phyloP scores from a whole-genome alignment of 352 stramenopile species.

The Ophiocytium majus region DNA sequence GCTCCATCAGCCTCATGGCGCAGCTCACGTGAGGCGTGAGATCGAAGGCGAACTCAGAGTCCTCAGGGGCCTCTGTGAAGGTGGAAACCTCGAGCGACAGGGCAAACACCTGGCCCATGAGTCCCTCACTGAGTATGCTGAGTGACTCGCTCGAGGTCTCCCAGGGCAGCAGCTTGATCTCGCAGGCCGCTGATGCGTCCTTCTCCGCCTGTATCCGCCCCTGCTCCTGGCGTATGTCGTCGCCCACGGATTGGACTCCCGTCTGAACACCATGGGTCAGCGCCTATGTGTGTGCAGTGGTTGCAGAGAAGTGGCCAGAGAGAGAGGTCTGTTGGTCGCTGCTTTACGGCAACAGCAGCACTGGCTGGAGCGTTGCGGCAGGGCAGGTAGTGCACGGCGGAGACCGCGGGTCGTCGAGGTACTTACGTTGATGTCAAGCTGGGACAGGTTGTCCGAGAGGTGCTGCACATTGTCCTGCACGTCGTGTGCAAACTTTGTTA shows the following conservation, averaged over 20 bases:
- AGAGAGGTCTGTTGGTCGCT: not conserved
- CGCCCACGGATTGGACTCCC: not conserved
- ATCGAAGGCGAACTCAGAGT: not conserved
- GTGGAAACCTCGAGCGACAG: not conserved
- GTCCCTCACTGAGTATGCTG: not conserved
- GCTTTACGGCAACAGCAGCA: not conserved
- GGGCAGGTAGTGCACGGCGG: not conserved
- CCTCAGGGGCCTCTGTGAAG: not conserved
- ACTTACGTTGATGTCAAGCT: conserved; percentile 9
- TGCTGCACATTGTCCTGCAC: conserved; percentile 10
- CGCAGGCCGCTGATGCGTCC: not conserved
- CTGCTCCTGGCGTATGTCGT: not conserved
- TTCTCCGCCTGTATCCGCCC: not conserved
- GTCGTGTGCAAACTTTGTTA: not conserved
- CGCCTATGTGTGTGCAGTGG: not conserved
- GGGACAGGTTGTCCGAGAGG: not conserved
- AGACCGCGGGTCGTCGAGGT: not conserved
- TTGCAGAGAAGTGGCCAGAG: not conserved
- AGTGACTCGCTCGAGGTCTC: not conserved
- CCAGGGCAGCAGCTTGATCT: conserved; percentile 8
- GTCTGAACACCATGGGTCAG: not conserved
- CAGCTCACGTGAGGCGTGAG: not conserved
- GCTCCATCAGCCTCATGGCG: conserved; percentile 4
- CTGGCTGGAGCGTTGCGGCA: not conserved
- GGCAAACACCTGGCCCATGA: not conserved